These are phyloP conservation scores for Mycena maculata DNA, from an alignment of 768 basidiomycete species.

Conservation along the genomic window DNA sequence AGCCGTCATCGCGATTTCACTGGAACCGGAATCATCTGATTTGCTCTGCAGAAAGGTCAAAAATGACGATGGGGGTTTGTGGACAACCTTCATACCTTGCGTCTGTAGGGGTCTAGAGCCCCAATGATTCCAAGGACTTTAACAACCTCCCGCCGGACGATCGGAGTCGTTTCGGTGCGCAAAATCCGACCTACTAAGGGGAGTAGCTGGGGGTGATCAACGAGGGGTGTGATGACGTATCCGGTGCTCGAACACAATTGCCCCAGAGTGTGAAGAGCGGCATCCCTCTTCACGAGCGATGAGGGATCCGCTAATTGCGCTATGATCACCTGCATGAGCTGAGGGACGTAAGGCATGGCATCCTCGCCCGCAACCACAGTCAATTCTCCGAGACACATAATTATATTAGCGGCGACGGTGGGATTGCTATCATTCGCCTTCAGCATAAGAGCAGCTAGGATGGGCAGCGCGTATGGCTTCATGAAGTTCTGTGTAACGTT, in stretches of 20 bases:
- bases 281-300: slow-evolving; percentile 88
- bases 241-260: slow-evolving; percentile 97
- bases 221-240: slow-evolving; percentile 90
- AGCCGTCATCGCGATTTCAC: slow-evolving; percentile 68
- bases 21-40: slow-evolving; percentile 72
- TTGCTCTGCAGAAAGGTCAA: slow-evolving; percentile 53
- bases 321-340: slow-evolving; percentile 92
- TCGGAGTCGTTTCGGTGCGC: slow-evolving; percentile 78
- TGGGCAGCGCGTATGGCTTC: slow-evolving; percentile 94
- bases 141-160: slow-evolving; percentile 88
- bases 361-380: slow-evolving; percentile 95
- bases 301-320: slow-evolving; percentile 91
- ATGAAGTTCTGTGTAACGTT: slow-evolving; percentile 93
- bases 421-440: slow-evolving; percentile 90
- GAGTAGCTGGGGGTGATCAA: slow-evolving; percentile 93
- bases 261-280: slow-evolving; percentile 92
- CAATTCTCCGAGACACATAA: slow-evolving; percentile 95
- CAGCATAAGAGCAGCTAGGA: slow-evolving; percentile 90
- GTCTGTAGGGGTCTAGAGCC: slow-evolving; percentile 94
- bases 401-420: slow-evolving; percentile 89
- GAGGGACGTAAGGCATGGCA: slow-evolving; percentile 81
- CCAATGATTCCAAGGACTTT: slow-evolving; percentile 96
- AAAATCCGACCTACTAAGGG: slow-evolving; percentile 86
- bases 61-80: background rate
- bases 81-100: slow-evolving; percentile 72